Evolutionary conservation across 139 green algal species (phyloP), one percentile per base, ranked within the genome.

Genomic region (Auxenochlorella pyrenoidosa): DNA sequence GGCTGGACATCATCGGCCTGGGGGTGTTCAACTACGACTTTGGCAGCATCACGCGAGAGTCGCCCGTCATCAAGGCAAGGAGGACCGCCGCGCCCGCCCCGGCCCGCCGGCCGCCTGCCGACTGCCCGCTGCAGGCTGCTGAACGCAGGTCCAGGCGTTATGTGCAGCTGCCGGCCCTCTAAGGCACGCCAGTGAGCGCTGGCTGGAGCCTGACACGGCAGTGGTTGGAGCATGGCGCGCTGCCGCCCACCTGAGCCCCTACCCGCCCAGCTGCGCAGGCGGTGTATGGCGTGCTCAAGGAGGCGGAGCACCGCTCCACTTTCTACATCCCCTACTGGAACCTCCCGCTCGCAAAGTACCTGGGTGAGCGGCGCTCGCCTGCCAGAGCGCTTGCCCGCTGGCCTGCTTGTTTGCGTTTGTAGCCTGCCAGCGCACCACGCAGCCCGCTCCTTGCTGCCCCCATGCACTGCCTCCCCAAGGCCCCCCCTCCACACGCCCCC

Each of bases 271-370:
- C 30, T 43, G 8, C 89, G 63, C 91, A 98, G 94, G 96, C 97
- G 15, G 98, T 99, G 83, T 99, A 99, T 84, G 96, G 96, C 41
- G 96, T 98, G 68, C 91, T 99, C 41, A 98, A 98, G 73, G 97
- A 99, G 93, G 97, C 97, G 6, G 98, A 99, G 96, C 98, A 99
- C 93, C 92, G 98, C 18, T 97, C 94, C 82, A 99, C 98, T 15
- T 99, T 99, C 90, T 99, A 99, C 93, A 95, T 99, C 73, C 98
- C 98, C 40, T 99, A 99, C 93, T 99, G 97, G 97, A 97, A 99
- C 85, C 80, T 95, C 40, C 90, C 92, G 21, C 77, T 94, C 12
- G 78, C 91, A 19, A 86, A 89, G 47, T 91, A 91, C 47, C 47
- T 97, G 59, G 80, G 92, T 97, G 59, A 92, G 84, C 12, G 43